Base-by-base conservation (phyloP, 805 yeast genomes). In the Kazachstania africana region DNA sequence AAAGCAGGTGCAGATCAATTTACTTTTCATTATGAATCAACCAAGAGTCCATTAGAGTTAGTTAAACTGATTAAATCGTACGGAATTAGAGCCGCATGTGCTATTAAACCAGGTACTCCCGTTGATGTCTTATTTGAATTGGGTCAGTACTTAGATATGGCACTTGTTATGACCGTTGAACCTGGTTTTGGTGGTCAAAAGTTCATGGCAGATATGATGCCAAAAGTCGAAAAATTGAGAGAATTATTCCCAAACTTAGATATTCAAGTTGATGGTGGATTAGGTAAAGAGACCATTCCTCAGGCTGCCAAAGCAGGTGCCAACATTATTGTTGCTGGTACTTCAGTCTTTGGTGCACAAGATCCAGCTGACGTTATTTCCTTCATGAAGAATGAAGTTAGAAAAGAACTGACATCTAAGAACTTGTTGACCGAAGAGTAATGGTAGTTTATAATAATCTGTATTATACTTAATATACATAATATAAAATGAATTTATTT, bases 111-210 rank as follows among this genome's bases (percentile, higher is more conserved):
- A 35, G 81, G 78, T 26, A 91, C 98, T 1, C 73, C 87, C 0
- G 91, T 82, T 15, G 91, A 79, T 36, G 94, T 72, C 3, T 67
- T 87, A 26, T 75, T 65, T 47, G 87, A 82, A 18, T 60, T 82
- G 37, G 88, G 78, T 16, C 78, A 77, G 29, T 63, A 71, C 35
- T 65, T 88, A 44, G 97, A 91, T 56, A 83, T 88, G 95, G 87
- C 83, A n/a, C 66, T 91, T 36, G 78, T 91, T 26, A 91, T 88
- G 97, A 91, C 98, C 3, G 97, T 91, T 22, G 98, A 91, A 62
- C 98, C 98, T 10, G 98, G 98, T 1, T 88, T 91, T 55, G 98
- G 98, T 15, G 98, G 98, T 28, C 98, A 91, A 62, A 80, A 79
- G 57, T 91, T 91, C 65, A 85, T 83, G 95, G 63, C 74, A 13